Base-by-base conservation (phyloP, 139 green algal species). In the Klebsormidium nitens region DNA sequence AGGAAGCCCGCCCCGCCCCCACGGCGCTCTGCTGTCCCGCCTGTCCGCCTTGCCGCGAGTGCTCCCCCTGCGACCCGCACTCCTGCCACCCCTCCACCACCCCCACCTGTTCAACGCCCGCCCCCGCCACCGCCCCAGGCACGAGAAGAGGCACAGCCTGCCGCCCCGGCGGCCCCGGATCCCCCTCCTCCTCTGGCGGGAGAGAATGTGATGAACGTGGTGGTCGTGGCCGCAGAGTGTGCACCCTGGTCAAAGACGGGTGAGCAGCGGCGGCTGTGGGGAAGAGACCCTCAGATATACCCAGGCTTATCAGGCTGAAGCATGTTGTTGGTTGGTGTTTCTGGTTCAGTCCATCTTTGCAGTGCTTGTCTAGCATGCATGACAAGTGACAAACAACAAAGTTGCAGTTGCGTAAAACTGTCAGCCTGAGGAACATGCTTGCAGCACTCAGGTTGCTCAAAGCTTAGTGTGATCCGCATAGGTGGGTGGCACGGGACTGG, bases 221-320 rank as follows among this genome's bases (percentile, higher is more conserved):
- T 99, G 37, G 85, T 99, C 74, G 94, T 98, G n/a, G 91, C 88
- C 0, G 81, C 91, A 2, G 94, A 99, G 81, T 96, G 88, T 40
- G 93, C 93, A 4, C 94, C 94, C 2, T 98, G 91, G 88, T 93
- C 87, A 29, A 99, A 98, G 69, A 98, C 92, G 66, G 72, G 72
- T 75, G 23, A 77, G 17, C 11, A 11, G 11, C 40, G 11, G 46
- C 46, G 46, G n/a, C n/a, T n/a, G n/a, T n/a, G n/a, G n/a, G n/a
- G n/a, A n/a, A n/a, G n/a, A n/a, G n/a, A n/a, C n/a, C n/a, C n/a
- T n/a, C n/a, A n/a, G n/a, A n/a, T n/a, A n/a, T n/a, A n/a, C n/a
- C n/a, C n/a, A n/a, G n/a, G n/a, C n/a, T n/a, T n/a, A n/a, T n/a
- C n/a, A n/a, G n/a, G n/a, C n/a, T n/a, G n/a, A n/a, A n/a, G n/a